phyloP scores from a whole-genome alignment of 1,284 basidiomycete species.

The Inonotus obliquus region DNA sequence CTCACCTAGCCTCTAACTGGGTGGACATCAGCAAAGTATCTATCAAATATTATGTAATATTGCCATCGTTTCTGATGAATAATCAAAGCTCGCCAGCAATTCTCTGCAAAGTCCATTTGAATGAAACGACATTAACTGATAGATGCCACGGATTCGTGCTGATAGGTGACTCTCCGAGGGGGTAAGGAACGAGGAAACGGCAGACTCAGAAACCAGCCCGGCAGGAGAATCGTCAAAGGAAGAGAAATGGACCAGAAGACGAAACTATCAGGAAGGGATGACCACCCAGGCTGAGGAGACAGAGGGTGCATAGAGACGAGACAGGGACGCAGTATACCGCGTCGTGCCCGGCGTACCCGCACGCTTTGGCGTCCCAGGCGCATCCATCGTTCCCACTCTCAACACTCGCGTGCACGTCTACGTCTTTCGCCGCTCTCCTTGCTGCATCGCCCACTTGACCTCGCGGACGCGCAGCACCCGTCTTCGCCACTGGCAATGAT shows the following conservation, averaged over 20 bases:
- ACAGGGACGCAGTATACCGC: not conserved
- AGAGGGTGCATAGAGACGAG: not conserved
- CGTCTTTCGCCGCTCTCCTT: slow-evolving; percentile 60
- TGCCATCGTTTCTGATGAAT: too few relatives aligned
- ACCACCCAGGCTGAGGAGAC: too few relatives aligned
- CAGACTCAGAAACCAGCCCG: not conserved
- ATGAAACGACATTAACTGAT: too few relatives aligned
- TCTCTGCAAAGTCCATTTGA: too few relatives aligned
- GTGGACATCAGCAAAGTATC: too few relatives aligned
- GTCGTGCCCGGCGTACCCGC: slow-evolving; percentile 38
- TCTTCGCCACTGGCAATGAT: slow-evolving; percentile 54
- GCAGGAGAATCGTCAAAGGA: not conserved
- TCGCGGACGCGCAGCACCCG: slow-evolving; percentile 59
- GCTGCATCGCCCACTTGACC: slow-evolving; percentile 64
- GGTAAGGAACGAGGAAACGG: not conserved
- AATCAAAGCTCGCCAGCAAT: too few relatives aligned
- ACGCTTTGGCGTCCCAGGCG: slow-evolving; percentile 58
- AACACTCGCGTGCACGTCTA: slow-evolving; percentile 52
- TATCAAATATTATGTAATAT: too few relatives aligned
- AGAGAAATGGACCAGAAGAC: not conserved
- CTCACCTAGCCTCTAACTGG: too few relatives aligned
- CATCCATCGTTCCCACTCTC: slow-evolving; percentile 45
- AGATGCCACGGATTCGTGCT: too few relatives aligned
- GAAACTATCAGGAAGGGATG: not conserved
- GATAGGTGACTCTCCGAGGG: too few relatives aligned